Evolutionary conservation across 345 rosid genomes (phyloP).

Genomic region (Citrus sp.): DNA sequence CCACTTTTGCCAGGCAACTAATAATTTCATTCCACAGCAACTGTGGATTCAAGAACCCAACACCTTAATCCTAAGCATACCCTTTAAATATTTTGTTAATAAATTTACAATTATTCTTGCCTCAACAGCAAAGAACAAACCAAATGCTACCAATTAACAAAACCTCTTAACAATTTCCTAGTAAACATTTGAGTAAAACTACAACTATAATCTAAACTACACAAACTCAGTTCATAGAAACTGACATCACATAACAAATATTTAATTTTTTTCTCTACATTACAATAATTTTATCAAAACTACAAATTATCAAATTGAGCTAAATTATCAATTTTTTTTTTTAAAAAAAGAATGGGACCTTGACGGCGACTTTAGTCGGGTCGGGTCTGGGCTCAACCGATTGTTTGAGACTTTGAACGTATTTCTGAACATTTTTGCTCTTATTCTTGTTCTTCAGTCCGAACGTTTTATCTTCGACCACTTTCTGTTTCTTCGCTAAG

Average conservation of each 20-base stretch:
- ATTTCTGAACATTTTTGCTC: conserved; percentile 94
- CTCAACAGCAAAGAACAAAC: neutral
- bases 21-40: neutral
- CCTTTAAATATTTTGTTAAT: neutral
- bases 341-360: conserved; percentile 36
- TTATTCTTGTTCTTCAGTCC: conserved; percentile 93
- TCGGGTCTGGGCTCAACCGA: conserved; percentile 79
- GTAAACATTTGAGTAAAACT: neutral
- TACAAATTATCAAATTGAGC: neutral
- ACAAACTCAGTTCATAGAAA: no score
- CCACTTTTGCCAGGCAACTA: neutral
- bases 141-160: neutral
- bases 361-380: conserved; percentile 57
- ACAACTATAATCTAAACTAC: neutral
- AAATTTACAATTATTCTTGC: neutral
- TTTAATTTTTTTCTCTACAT: neutral
- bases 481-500: conserved; percentile 87
- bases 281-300: neutral
- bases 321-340: neutral
- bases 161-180: neutral
- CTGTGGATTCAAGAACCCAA: neutral
- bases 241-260: neutral
- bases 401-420: conserved; percentile 81
- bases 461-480: conserved; percentile 92
- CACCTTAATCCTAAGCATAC: neutral